A percentile compares a stretch with the other conserved stretches of the same genome.
Conservation (phyloP, 2,329 filamentous ascomycete species). For the Colletotrichum godetiae region DNA sequence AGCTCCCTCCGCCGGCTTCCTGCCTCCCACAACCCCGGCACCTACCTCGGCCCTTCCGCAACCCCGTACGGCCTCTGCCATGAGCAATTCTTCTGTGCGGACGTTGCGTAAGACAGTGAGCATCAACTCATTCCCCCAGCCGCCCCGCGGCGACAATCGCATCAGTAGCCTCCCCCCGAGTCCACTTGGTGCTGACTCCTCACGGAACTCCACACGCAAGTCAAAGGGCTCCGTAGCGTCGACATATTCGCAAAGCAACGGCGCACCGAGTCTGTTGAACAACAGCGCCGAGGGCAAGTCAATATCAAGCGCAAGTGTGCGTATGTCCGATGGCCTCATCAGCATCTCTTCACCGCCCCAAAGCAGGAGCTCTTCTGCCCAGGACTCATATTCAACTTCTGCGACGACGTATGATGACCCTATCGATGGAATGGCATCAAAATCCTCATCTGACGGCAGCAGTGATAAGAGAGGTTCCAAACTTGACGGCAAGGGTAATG, state of each 20-base stretch:
- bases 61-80: slow-evolving; percentile 64
- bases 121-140: slow-evolving; percentile 93
- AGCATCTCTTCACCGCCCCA: slow-evolving; percentile 86
- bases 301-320: slow-evolving; percentile 69
- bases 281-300: slow-evolving; percentile 82
- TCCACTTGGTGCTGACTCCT: slow-evolving; percentile 65
- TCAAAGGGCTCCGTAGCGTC: slow-evolving; percentile 67
- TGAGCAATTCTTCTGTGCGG: slow-evolving; percentile 69
- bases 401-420: slow-evolving; percentile 89
- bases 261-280: slow-evolving; percentile 81
- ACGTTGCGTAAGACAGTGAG: slow-evolving; percentile 88
- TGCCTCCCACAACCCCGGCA: slow-evolving; percentile 62
- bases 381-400: slow-evolving; percentile 92
- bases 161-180: slow-evolving; percentile 71
- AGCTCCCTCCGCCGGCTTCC: slow-evolving; percentile 67
- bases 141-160: slow-evolving; percentile 75
- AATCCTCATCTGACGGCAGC: slow-evolving; percentile 41
- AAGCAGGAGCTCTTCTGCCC: slow-evolving; percentile 90
- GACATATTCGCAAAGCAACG: slow-evolving; percentile 54
- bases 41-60: slow-evolving; percentile 66
- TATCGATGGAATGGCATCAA: slow-evolving; percentile 63
- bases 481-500: slow-evolving; percentile 87
- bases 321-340: slow-evolving; percentile 79
- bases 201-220: slow-evolving; percentile 58
- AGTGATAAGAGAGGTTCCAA: slow-evolving; percentile 63